phyloP scores from a whole-genome alignment of 2,329 filamentous ascomycete genomes.

The Aspergillus amoenus region DNA sequence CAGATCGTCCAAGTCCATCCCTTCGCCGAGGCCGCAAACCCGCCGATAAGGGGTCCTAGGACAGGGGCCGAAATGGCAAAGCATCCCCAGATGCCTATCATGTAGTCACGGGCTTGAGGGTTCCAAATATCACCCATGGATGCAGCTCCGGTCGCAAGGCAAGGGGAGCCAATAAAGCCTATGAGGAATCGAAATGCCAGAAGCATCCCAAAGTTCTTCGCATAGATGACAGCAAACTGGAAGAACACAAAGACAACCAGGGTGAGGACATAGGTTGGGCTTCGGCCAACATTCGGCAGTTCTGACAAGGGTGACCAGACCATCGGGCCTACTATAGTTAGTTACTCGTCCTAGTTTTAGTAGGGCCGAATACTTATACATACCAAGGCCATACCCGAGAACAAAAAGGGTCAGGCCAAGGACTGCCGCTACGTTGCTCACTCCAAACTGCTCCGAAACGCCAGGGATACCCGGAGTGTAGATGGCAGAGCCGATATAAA shows the following conservation, averaged over 20 bases:
- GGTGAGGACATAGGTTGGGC: background rate
- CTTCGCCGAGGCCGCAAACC: conserved; percentile 55
- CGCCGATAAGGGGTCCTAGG: conserved; percentile 61
- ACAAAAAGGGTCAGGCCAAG: background rate
- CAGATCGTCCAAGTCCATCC: conserved; percentile 24
- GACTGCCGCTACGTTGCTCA: background rate
- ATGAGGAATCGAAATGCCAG: conserved; percentile 54
- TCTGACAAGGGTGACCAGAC: background rate
- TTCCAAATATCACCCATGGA: conserved; percentile 46
- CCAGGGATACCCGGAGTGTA: background rate
- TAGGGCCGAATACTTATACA: conserved; percentile 43
- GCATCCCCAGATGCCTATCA: conserved; percentile 16
- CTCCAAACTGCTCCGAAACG: background rate
- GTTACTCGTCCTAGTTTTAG: conserved; percentile 33
- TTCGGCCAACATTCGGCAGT: background rate
- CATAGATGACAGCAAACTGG: background rate
- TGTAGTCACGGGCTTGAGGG: conserved; percentile 36
- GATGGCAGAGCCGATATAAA: background rate
- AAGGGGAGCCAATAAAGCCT: conserved; percentile 43
- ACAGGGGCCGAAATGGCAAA: conserved; percentile 48
- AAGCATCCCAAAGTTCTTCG: conserved; percentile 27
- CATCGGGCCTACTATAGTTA: conserved; percentile 14
- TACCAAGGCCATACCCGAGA: conserved; percentile 27
- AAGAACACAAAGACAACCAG: background rate
- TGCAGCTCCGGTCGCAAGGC: conserved; percentile 48